A percentile compares a stretch with the other conserved stretches of the same genome.
Conservation (phyloP, 2,329 filamentous ascomycete genomes). For the Pseudohalonectria lignicola region DNA sequence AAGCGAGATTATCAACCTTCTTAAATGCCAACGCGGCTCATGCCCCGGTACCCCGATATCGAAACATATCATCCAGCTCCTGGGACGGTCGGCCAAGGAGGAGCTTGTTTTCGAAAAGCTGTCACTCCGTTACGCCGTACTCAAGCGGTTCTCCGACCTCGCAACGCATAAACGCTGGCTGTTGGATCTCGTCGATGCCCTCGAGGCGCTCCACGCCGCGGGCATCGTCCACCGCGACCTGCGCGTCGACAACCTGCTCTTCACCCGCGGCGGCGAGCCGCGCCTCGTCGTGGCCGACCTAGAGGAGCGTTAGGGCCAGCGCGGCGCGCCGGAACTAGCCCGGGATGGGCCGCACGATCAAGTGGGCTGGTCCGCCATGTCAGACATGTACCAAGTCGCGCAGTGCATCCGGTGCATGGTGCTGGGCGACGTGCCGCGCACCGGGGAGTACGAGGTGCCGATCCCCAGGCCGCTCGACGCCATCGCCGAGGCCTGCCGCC, state of each 20-base stretch:
- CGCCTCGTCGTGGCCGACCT: conserved; percentile 14
- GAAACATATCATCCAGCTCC: conserved; percentile 12
- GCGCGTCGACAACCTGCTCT: conserved; percentile 14
- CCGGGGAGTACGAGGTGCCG: conserved; percentile 12
- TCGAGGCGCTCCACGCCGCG: conserved; percentile 13
- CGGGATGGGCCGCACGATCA: conserved; percentile 5
- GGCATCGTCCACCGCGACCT: conserved; percentile 14
- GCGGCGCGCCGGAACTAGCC: conserved; percentile 12
- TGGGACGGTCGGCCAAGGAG: conserved; percentile 11
- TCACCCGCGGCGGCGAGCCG: conserved; percentile 9
- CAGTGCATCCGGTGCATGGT: conserved; percentile 14
- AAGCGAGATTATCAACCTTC: conserved; percentile 15
- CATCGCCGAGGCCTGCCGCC: conserved; percentile 9
- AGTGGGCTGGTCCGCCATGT: conserved; percentile 7
- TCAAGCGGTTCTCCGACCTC: not conserved
- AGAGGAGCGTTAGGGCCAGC: conserved; percentile 15
- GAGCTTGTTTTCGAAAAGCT: conserved; percentile 15
- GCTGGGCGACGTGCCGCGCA: conserved; percentile 16
- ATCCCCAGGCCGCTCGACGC: conserved; percentile 9
- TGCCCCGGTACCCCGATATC: conserved; percentile 9
- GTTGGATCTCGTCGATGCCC: conserved; percentile 11
- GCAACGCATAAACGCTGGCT: conserved; percentile 8
- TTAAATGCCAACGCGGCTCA: conserved; percentile 13
- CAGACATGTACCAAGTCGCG: conserved; percentile 16
- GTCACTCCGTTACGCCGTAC: conserved; percentile 2